Evolutionary conservation across 129 eudicot species (phyloP).

Genomic region (Chrysanthemum lavandulifolium): DNA sequence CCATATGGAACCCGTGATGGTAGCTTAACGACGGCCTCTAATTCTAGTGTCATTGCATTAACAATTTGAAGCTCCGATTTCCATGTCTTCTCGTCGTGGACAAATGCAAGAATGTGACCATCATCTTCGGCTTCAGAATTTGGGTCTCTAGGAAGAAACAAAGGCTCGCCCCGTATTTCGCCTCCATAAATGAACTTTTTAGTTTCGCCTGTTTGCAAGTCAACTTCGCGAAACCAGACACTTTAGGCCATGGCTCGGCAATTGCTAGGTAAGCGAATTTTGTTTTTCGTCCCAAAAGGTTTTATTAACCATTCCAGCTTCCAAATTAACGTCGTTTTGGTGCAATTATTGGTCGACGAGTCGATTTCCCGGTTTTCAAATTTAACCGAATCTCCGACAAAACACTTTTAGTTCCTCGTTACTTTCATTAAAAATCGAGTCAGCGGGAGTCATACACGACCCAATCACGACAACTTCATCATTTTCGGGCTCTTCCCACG

Average conservation of each 20-base stretch:
- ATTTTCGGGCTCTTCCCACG: slow-evolving; percentile 51
- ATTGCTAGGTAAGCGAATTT: slow-evolving; percentile 48
- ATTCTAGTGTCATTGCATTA: slow-evolving; percentile 38
- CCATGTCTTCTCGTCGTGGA: slow-evolving; percentile 52
- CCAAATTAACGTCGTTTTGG: slow-evolving; percentile 44
- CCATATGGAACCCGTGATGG: slow-evolving; percentile 61
- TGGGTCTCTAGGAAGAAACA: slow-evolving; percentile 40
- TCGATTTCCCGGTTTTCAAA: slow-evolving; percentile 45
- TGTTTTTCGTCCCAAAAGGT: slow-evolving; percentile 43
- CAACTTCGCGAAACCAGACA: slow-evolving; percentile 53
- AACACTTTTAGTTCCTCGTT: slow-evolving; percentile 42
- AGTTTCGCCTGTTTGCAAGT: slow-evolving; percentile 37
- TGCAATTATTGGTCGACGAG: slow-evolving; percentile 35
- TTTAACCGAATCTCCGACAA: slow-evolving; percentile 48
- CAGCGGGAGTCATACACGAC: slow-evolving; percentile 63
- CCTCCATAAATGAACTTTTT: slow-evolving; percentile 39
- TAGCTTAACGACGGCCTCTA: slow-evolving; percentile 46
- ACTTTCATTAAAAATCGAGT: slow-evolving; percentile 53
- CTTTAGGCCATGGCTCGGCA: slow-evolving; percentile 67
- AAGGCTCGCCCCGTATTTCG: slow-evolving; percentile 48
- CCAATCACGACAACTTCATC: slow-evolving; percentile 56
- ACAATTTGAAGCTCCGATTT: slow-evolving; percentile 45
- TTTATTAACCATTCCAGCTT: slow-evolving; percentile 60
- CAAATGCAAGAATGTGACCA: slow-evolving; percentile 43
- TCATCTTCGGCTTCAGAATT: slow-evolving; percentile 39